Percentiles rank a stretch among this genome's conserved stretches.
Evolutionary conservation across 208 protist species (phyloP).

Genomic region (Herpetomonas muscarum): DNA sequence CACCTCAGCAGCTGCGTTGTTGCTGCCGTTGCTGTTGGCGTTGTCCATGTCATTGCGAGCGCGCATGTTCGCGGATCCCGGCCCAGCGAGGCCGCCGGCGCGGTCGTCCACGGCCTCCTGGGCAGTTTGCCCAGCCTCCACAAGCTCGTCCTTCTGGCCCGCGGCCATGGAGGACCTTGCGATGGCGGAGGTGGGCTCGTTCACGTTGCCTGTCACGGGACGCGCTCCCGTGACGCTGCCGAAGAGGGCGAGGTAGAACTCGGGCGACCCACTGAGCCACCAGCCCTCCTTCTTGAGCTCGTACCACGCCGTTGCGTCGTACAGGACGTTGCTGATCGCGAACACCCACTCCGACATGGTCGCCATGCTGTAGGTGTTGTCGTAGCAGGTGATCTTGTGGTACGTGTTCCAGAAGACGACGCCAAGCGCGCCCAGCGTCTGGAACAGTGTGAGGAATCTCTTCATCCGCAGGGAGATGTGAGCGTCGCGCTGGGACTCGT

Average conservation of each 20-base stretch:
- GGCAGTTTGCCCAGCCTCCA: too few species aligned
- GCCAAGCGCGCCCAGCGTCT: conserved; percentile 26
- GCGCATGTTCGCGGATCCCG: not conserved
- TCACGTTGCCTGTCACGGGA: not conserved
- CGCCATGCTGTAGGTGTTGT: conserved; percentile 57
- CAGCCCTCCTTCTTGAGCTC: conserved; percentile 62
- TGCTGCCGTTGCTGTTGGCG: conserved; percentile 1
- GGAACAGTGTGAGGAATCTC: conserved; percentile 32
- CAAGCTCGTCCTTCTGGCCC: too few species aligned
- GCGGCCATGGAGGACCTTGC: not conserved
- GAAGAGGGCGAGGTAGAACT: conserved; percentile 30
- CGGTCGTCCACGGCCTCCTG: not conserved
- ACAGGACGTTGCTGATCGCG: conserved; percentile 53
- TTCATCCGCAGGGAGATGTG: conserved; percentile 38
- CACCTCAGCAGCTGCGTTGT: not conserved
- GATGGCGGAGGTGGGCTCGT: not conserved
- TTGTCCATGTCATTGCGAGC: not conserved
- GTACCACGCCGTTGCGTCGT: conserved; percentile 55
- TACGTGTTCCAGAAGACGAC: conserved; percentile 51
- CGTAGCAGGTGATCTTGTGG: conserved; percentile 53
- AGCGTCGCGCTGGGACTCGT: conserved; percentile 37
- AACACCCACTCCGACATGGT: conserved; percentile 76
- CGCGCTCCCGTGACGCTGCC: conserved; percentile 6
- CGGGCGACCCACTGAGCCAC: conserved; percentile 48
- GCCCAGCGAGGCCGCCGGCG: too few species aligned